Percentiles rank a stretch among this genome's conserved stretches.
Evolutionary conservation across 257 asterid genomes (phyloP).

Genomic region (Osmanthus fragrans): DNA sequence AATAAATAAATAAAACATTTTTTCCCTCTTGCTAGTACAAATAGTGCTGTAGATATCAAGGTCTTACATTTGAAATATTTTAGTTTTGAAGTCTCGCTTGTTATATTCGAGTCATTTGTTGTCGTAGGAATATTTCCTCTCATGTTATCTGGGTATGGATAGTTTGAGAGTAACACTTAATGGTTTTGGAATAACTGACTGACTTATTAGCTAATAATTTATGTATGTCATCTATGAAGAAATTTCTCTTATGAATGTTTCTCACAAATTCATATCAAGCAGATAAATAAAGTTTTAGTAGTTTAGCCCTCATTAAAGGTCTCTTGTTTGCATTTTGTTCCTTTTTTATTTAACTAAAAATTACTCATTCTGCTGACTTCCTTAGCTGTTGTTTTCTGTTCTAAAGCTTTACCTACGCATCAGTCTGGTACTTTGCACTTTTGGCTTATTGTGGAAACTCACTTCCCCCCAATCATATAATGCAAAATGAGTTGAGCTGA

Average conservation of each 20-base stretch:
- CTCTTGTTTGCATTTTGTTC: not conserved
- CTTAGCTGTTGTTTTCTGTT: not conserved
- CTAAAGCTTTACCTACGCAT: no score
- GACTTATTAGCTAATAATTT: not conserved
- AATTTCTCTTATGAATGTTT: not conserved
- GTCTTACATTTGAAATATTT: no score
- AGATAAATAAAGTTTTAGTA: not conserved
- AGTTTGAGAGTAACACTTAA: no score
- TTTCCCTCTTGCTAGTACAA: no score
- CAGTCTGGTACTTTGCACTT: not conserved
- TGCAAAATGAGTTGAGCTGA: conserved; percentile 6
- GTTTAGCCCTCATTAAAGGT: not conserved
- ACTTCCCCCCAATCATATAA: not conserved
- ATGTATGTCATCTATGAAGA: not conserved
- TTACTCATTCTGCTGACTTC: not conserved
- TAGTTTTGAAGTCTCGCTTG: no score
- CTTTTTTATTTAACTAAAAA: not conserved
- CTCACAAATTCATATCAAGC: not conserved
- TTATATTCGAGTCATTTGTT: no score
- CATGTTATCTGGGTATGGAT: no score
- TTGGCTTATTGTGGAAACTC: not conserved
- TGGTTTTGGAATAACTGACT: not conserved
- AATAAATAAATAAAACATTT: no score
- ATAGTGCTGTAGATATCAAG: no score
- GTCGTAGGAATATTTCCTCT: no score